Base-by-base conservation (phyloP, 768 basidiomycete species). In the Naganishia vishniacii region DNA sequence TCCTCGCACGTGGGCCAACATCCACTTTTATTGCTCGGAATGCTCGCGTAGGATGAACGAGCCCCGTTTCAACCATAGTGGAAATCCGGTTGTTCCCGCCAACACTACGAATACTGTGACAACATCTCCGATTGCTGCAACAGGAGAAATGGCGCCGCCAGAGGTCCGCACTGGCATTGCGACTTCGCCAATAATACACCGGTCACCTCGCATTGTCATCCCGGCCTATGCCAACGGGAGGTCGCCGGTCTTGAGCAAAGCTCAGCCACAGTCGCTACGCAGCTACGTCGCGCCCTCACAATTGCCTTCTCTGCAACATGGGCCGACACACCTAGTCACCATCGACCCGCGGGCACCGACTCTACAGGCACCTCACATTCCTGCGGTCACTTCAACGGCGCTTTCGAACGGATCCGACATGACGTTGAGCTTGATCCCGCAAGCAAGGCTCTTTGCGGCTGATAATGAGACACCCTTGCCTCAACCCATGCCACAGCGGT, bases 1-100 rank as follows among this genome's bases (percentile, higher is more conserved):
- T 4, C 82, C 80, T 68, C 84, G 91, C 20, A 85, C 92, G 69
- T 95, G 92, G 92, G 84, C 88, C 56, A 72, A 79, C n/a, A 88
- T 88, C 60, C 88, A 91, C 44, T 95, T 95, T 73, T 75, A 85
- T 65, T 92, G 89, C 46, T n/a, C 44, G 13, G 65, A 63, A 1
- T 67, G 65, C 26, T n/a, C 49, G 2, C 28, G 46, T 15, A 32
- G 26, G 37, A 25, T 53, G 29, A 42, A 49, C 6, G 34, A 47
- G 23, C 44, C 56, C 49, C 60, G 48, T 29, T n/a, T 9, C 20
- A 4, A 12, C 1, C 34, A 26, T 11, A 34, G 25, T 15, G 53
- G 40, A 12, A 13, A 4, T 9, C 23, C 37, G 12, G 5, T 8
- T 20, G 49, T 29, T 51, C 49, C 2, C 6, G 32, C 15, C 20